Evolutionary conservation across 2,329 filamentous ascomycete species (phyloP), one percentile per base, ranked within the genome.

Genomic region (Fusarium zealandicum): DNA sequence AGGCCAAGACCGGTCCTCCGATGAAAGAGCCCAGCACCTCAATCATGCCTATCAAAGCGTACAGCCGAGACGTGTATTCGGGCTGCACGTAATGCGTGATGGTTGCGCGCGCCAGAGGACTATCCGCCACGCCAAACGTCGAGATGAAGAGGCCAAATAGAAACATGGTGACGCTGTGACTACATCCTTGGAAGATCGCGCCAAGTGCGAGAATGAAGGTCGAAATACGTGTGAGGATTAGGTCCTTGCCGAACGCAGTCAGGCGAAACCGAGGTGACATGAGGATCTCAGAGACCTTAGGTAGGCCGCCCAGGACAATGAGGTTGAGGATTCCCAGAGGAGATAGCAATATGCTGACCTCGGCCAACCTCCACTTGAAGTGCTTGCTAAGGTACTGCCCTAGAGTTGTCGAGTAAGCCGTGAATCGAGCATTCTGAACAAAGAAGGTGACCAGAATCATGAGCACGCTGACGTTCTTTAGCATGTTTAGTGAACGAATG

Each of bases 331-430:
- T 40, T 16, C 76, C 76, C 4, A 76, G 54, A 0, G 76, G 73
- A 1, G 76, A 76, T 7, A 78, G 66, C 25, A 79, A 67, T 48
- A 77, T 70, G 50, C 73, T 76, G 1, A 72, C 74, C 48, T 78
- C 69, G 14, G 73, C 75, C 22, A 80, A 69, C 16, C 64, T 72
- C 76, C 76, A 79, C 41, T 70, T 70, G 38, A 78, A 79, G 51
- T 77, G 67, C 49, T 76, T 78, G 71, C 75, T 77, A 47, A 80
- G 63, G 33, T 76, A 76, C 63, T 79, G 77, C 5, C 72, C 66
- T 25, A 79, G 63, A 1, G 70, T 75, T 6, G 63, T 64, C 11
- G 70, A 68, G 56, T 75, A 72, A 6, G 74, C 72, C 0, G 69
- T 58, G 44, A 66, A 65, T n/a, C 76, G 63, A 10, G 76, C 73